Conservation (phyloP, 2,329 filamentous ascomycete genomes). For the Pestalotiopsis sp. region DNA sequence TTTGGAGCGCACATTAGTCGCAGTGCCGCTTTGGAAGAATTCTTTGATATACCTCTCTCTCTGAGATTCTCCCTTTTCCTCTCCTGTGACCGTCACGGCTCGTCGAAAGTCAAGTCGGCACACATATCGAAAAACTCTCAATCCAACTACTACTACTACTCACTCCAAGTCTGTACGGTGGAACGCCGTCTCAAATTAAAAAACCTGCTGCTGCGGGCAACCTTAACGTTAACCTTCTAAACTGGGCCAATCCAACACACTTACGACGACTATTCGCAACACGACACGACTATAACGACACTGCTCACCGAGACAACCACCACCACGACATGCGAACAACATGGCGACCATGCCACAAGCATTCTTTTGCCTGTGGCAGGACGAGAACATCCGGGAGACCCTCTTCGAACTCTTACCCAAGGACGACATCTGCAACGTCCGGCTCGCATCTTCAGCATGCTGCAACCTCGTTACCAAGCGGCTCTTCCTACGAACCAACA, state of each 20-base stretch:
- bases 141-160: not conserved
- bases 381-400: conserved; percentile 49
- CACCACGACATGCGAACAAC: conserved; percentile 49
- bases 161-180: conserved; percentile 7
- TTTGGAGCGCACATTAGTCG: not conserved
- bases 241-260: conserved; percentile 12
- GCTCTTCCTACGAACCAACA: conserved; percentile 69
- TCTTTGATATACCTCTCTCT: conserved; percentile 11
- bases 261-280: conserved; percentile 16
- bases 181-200: not conserved
- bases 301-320: conserved; percentile 16
- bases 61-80: not conserved
- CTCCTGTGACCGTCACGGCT: not conserved
- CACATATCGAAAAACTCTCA: not conserved
- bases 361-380: conserved; percentile 60
- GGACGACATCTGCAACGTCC: conserved; percentile 59
- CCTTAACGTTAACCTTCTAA: conserved; percentile 12
- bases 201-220: not conserved
- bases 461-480: conserved; percentile 69
- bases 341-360: conserved; percentile 54
- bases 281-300: no score
- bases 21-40: not conserved
- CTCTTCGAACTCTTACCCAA: conserved; percentile 54
- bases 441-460: conserved; percentile 70
- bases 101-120: not conserved